Evolutionary conservation across 2,329 filamentous ascomycete genomes (phyloP).

Genomic region (Paracamarosporium sp.): DNA sequence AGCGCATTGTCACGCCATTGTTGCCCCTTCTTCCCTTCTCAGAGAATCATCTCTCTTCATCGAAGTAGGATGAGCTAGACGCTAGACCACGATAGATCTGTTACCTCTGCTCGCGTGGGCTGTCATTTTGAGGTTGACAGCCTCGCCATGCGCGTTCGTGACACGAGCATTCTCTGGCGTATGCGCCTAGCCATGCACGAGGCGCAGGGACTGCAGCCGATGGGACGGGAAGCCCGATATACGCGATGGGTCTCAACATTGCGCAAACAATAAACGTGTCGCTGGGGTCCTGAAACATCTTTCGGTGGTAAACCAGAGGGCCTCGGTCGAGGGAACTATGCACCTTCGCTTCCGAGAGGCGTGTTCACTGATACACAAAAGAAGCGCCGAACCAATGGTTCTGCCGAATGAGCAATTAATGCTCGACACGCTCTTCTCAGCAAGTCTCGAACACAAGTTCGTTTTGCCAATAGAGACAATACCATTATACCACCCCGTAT

Average conservation of each 20-base stretch:
- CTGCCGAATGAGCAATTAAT: neutral
- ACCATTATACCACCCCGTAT: neutral
- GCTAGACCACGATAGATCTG: neutral
- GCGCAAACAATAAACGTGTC: neutral
- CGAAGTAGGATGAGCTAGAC: too few relatives aligned
- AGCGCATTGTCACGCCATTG: neutral
- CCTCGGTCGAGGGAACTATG: neutral
- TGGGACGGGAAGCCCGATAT: neutral
- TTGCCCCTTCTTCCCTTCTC: neutral
- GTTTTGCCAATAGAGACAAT: neutral
- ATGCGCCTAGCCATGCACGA: neutral
- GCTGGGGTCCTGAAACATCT: neutral
- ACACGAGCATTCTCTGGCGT: neutral
- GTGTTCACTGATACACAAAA: conserved; percentile 3
- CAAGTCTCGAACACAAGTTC: neutral
- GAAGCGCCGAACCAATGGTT: neutral
- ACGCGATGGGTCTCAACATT: neutral
- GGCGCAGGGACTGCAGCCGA: neutral
- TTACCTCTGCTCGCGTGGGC: conserved; percentile 8
- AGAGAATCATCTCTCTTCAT: neutral
- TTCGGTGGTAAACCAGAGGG: neutral
- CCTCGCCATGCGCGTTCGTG: neutral
- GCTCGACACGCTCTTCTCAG: neutral
- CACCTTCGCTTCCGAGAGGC: conserved; percentile 2
- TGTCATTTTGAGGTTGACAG: neutral